Base-by-base conservation (phyloP, 163 green algal species). In the Scenedesmus sp. region DNA sequence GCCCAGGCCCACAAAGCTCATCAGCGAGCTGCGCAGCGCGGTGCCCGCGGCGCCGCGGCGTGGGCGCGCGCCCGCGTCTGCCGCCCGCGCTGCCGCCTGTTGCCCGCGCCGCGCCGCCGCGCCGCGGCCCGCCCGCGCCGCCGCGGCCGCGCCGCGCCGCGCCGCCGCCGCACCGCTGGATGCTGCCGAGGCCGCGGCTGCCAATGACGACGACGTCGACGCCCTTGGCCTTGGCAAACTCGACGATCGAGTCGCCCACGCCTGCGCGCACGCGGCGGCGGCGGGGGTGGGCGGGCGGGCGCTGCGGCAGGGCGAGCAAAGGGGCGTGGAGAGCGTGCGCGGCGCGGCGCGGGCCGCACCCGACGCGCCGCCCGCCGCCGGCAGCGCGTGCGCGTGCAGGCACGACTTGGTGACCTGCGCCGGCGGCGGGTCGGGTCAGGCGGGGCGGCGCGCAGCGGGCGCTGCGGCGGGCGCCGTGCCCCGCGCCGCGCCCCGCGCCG, bases 1-100 rank as follows among this genome's bases (percentile, higher is more conserved):
- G 57, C 76, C 76, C 29, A 83, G 65, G 0, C 76, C 76, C 11
- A 83, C 76, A 42, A 83, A 53, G 53, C 39, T 65, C 76, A 83
- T 71, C 17, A 83, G 26, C 0, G 73, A 74, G 39, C 65, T 18
- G 57, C 57, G 42, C n/a, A n/a, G n/a, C n/a, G n/a, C n/a, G n/a
- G n/a, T n/a, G n/a, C n/a, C n/a, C n/a, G n/a, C n/a, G n/a, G n/a
- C n/a, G n/a, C n/a, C n/a, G n/a, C n/a, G n/a, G n/a, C n/a, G n/a
- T n/a, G n/a, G n/a, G n/a, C n/a, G n/a, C n/a, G n/a, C n/a, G n/a
- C n/a, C n/a, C 2, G 13, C 10, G 20, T 22, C 50, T 58, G 50
- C 50, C 26, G 50, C 50, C 50, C 24, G 26, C 34, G 54, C 3
- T 63, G 54, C 54, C 34, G 3, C 18, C n/a, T n/a, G n/a, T n/a